Evolutionary conservation across 2,329 filamentous ascomycete genomes (phyloP), one percentile per base, ranked within the genome.

Genomic region (Rhynchosporium graminicola): DNA sequence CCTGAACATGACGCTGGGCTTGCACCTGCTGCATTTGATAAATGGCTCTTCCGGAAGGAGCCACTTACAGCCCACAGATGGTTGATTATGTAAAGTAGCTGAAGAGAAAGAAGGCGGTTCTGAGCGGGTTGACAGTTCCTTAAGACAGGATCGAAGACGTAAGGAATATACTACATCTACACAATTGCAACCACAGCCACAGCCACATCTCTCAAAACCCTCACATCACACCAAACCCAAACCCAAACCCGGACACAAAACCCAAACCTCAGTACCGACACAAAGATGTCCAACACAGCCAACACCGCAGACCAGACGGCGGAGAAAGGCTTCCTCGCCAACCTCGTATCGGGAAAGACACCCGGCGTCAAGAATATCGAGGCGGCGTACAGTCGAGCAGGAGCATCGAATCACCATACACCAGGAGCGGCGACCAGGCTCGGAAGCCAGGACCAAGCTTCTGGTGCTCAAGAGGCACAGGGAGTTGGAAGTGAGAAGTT

Each of bases 401-500:
- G 69, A 29, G 71, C 65, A 8, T 61, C 61, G 9, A 62, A 63
- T 29, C 33, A 69, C 28, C 65, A 68, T n/a, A 67, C 66, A 12
- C 67, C 67, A 4, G 70, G 70, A 5, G 20, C 20, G 10, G 68
- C 67, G 8, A 60, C 56, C 10, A 63, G 61, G 28, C 28, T 72
- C 9, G 69, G 68, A 2, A 58, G 52, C 4, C 63, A 68, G 47
- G 63, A 66, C 7, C 67, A 68, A 43, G 52, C 40, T 8, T 20
- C 15, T 26, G 60, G 51, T 9, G 55, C 36, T 13, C 61, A 46
- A 33, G 47, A 63, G 38, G 28, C 50, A 10, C 61, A 67, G 45
- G 67, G 67, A 5, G 57, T 67, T 45, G 69, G 65, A 13, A 70
- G 67, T 61, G 15, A 50, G 38, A 66, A 66, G 43, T 70, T 69